phyloP scores from a whole-genome alignment of 495 filamentous ascomycete species.

The Penicillium cataractarum region DNA sequence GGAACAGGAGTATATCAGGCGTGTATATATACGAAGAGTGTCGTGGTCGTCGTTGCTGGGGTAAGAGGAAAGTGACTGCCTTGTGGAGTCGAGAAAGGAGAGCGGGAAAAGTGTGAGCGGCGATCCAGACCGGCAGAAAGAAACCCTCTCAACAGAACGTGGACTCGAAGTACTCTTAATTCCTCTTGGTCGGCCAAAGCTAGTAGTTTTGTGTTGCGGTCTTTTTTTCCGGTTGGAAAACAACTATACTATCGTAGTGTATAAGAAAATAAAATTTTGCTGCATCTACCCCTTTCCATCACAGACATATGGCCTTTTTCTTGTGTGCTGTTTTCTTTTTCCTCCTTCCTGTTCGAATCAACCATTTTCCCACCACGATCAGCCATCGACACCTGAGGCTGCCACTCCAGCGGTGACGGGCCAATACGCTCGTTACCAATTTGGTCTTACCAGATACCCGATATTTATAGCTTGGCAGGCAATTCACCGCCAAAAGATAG shows the following conservation, averaged over 20 bases:
- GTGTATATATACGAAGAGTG: neutral
- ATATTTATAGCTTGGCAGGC: neutral
- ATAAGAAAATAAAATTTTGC: neutral
- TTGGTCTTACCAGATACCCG: neutral
- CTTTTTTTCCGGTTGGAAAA: neutral
- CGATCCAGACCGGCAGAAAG: constrained; percentile 32
- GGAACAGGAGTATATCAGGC: constrained; percentile 13
- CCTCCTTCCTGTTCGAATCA: neutral
- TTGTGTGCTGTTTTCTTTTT: neutral
- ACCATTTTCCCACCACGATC: constrained; percentile 8
- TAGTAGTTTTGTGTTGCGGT: neutral
- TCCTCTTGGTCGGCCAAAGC: neutral
- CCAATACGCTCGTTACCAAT: constrained; percentile 3
- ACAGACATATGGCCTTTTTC: no score
- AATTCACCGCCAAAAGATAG: neutral
- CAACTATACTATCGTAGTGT: neutral
- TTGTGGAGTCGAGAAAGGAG: constrained; percentile 37
- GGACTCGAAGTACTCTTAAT: constrained; percentile 5
- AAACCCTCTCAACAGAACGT: constrained; percentile 14
- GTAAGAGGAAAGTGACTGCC: constrained; percentile 28
- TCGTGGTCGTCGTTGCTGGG: constrained; percentile 9
- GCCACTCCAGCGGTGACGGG: constrained; percentile 8
- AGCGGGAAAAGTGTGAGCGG: constrained; percentile 38
- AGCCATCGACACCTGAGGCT: constrained; percentile 15
- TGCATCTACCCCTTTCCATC: neutral